Evolutionary conservation across 2,329 filamentous ascomycete species (phyloP), one percentile per base, ranked within the genome.

Genomic region (Colletotrichum ledebouriae): DNA sequence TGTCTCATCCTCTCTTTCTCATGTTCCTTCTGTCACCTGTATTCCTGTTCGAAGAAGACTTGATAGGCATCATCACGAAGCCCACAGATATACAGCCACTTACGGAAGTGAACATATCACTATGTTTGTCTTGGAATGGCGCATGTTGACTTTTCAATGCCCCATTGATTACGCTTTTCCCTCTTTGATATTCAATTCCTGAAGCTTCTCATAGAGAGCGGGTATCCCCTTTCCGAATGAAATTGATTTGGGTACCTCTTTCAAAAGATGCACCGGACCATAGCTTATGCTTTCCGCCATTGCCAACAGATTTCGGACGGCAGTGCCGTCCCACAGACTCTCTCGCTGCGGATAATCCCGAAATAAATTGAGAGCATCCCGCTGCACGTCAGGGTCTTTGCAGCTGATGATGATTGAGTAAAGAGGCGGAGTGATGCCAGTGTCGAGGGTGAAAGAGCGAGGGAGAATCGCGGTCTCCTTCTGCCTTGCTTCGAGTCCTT

Each of bases 401-500:
- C 62, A 69, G 17, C 53, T 61, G 13, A 61, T 57, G 3, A 61
- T 39, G 11, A 66, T 57, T 33, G 60, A 67, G 46, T 66, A 60
- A 13, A 69, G 56, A 2, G 66, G 56, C 17, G 62, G 49, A 9
- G 66, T 57, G 15, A 69, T 65, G 6, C 66, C 63, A 22, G 66
- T 67, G 17, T 69, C 62, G 9, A 69, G 47, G 6, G 65, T 64
- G 2, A 68, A 68, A 13, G 65, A 59, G 6, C 66, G 62, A 56
- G 62, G 39, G 11, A 65, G 34, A 11, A 34, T 11, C 2, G 34
- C 25, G 12, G 34, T 44, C 33, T 66, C 42, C n/a, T 15, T 59
- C 20, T 52, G 37, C 42, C 53, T 61, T 13, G 49, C 17, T 17
- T 42, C 15, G n/a, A 69, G 41, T 34, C 62, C 49, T 37, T 49